phyloP scores from a whole-genome alignment of 768 basidiomycete genomes.

The Chiua virens region DNA sequence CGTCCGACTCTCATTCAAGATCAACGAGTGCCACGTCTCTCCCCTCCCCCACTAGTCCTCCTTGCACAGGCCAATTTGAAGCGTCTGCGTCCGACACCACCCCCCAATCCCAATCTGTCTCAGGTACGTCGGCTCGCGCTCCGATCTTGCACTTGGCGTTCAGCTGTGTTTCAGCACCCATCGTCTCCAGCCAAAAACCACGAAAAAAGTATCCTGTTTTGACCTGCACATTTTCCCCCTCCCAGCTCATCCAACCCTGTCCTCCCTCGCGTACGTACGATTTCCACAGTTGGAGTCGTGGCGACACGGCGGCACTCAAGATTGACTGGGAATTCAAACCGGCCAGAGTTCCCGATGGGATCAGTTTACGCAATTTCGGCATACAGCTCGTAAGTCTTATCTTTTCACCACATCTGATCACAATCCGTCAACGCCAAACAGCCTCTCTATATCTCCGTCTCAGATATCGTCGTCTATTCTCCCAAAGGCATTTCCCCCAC shows the following conservation, averaged over 20 bases:
- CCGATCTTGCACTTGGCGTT: neutral
- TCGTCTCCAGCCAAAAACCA: conserved; percentile 6
- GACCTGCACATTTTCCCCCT: conserved; percentile 52
- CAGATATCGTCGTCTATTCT: conserved; percentile 87
- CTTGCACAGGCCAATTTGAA: conserved; percentile 9
- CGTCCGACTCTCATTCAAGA: conserved; percentile 20
- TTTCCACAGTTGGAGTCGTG: conserved; percentile 19
- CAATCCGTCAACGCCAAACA: conserved; percentile 28
- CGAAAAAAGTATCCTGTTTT: conserved; percentile 36
- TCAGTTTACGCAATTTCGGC: conserved; percentile 83
- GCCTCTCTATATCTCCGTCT: conserved; percentile 86
- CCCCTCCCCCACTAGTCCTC: conserved; percentile 22
- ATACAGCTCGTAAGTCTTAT: conserved; percentile 74
- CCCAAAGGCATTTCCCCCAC: conserved; percentile 57
- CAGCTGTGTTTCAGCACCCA: conserved; percentile 11
- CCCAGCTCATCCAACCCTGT: conserved; percentile 40
- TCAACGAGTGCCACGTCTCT: conserved; percentile 30
- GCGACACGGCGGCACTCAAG: conserved; percentile 15
- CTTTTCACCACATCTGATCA: neutral
- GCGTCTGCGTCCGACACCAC: conserved; percentile 1
- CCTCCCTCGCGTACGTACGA: conserved; percentile 19
- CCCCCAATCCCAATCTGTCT: neutral
- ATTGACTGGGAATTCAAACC: conserved; percentile 66
- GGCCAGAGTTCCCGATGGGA: conserved; percentile 74
- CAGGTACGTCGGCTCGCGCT: conserved; percentile 1